Percentiles rank a stretch among this genome's conserved stretches.
These are phyloP conservation scores for Aspergillus melleus DNA, from an alignment of 2,329 filamentous ascomycete species.

Conservation along the genomic window DNA sequence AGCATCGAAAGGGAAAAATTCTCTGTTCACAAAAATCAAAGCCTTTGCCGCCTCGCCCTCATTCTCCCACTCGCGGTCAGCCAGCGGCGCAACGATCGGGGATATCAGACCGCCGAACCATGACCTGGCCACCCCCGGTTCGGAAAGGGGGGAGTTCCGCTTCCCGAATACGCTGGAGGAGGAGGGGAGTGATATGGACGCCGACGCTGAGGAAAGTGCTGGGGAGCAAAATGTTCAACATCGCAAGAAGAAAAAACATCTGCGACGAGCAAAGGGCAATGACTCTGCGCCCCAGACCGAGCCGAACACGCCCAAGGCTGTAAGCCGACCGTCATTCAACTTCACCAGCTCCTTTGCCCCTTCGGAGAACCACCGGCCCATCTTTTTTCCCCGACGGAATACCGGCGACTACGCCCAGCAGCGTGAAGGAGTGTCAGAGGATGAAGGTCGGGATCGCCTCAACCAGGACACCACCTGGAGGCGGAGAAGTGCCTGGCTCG, in stretches of 20 bases:
- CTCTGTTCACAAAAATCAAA: conserved; percentile 77
- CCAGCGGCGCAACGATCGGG: conserved; percentile 48
- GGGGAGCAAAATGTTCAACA: conserved; percentile 65
- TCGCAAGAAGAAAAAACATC: conserved; percentile 54
- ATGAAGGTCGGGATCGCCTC: conserved; percentile 68
- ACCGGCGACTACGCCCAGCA: conserved; percentile 62
- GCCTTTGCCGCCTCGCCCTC: conserved; percentile 63
- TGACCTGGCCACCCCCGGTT: conserved; percentile 46
- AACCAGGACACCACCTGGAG: conserved; percentile 57
- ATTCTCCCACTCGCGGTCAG: conserved; percentile 51
- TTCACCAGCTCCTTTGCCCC: conserved; percentile 49
- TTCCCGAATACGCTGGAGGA: conserved; percentile 58
- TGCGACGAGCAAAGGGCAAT: conserved; percentile 56
- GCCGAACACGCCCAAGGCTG: conserved; percentile 64
- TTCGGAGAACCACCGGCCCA: conserved; percentile 47
- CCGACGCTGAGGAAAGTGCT: conserved; percentile 82
- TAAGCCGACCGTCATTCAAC: conserved; percentile 39
- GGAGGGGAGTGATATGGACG: conserved; percentile 69
- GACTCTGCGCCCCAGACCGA: conserved; percentile 59
- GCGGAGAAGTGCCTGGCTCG: conserved; percentile 61
- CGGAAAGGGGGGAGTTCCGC: conserved; percentile 51
- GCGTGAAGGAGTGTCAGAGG: conserved; percentile 70
- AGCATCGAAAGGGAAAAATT: conserved; percentile 58
- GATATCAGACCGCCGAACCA: conserved; percentile 41
- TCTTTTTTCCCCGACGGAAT: conserved; percentile 63